These are phyloP conservation scores for Arachnomyces sp. DNA, from an alignment of 2,329 filamentous ascomycete genomes.

Conservation along the genomic window DNA sequence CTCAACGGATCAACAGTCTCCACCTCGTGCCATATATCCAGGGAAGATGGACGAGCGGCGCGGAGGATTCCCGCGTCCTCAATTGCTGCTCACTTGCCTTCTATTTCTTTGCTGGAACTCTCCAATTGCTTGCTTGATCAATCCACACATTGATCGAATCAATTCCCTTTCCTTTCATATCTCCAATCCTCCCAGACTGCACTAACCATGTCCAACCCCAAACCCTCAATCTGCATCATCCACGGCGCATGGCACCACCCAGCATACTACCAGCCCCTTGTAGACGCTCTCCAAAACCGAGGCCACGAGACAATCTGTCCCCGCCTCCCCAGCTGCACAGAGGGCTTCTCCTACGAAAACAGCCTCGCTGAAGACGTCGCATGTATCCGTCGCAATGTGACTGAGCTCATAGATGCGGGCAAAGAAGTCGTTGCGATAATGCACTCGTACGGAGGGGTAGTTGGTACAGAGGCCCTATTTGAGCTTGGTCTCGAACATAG, in stretches of 20 bases:
- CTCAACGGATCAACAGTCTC: too few species aligned
- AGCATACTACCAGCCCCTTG: slow-evolving; percentile 4
- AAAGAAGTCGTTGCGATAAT: slow-evolving; percentile 13
- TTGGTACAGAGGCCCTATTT: slow-evolving; percentile 13
- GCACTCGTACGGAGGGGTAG: slow-evolving; percentile 15
- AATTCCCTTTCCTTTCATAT: too few species aligned
- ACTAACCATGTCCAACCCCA: slow-evolving; percentile 12
- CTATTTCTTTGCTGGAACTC: too few species aligned
- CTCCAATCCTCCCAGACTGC: too few species aligned
- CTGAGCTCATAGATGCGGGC: slow-evolving; percentile 10
- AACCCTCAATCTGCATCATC: slow-evolving; percentile 13
- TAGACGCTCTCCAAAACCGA: slow-evolving; percentile 4
- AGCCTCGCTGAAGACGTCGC: slow-evolving; percentile 8
- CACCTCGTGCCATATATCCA: too few species aligned
- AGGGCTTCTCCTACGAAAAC: not conserved
- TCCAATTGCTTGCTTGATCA: too few species aligned
- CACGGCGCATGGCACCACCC: slow-evolving; percentile 10
- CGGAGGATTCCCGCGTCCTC: too few species aligned
- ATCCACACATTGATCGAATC: too few species aligned
- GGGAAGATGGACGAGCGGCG: too few species aligned
- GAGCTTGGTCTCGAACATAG: slow-evolving; percentile 1
- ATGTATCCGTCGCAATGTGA: slow-evolving; percentile 7
- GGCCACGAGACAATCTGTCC: slow-evolving; percentile 6
- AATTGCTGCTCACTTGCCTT: too few species aligned
- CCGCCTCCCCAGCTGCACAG: not conserved